Percentiles rank a stretch among this genome's conserved stretches.
Conservation (phyloP, 345 rosid genomes). For the Mercurialis annua region DNA sequence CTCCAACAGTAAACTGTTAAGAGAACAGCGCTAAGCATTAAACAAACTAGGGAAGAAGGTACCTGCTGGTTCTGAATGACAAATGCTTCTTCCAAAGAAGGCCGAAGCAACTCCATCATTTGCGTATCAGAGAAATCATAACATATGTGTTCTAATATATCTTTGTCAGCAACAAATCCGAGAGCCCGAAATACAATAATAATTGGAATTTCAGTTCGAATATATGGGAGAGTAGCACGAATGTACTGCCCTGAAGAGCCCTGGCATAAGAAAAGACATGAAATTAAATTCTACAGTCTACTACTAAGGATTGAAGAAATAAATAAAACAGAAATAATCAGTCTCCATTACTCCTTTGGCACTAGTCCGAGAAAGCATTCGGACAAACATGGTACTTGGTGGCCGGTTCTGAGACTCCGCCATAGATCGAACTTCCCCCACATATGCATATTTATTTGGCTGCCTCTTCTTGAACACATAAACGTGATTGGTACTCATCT, state of each 20-base stretch:
- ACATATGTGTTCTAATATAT: slow-evolving; percentile 90
- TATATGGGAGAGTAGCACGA: slow-evolving; percentile 93
- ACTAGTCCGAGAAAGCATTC: slow-evolving; percentile 97
- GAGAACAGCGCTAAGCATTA: background rate
- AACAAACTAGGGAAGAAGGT: background rate
- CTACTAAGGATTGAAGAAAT: background rate
- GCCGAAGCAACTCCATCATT: slow-evolving; percentile 98
- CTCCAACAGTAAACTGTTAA: background rate
- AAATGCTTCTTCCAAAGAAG: slow-evolving; percentile 96
- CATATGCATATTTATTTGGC: slow-evolving; percentile 89
- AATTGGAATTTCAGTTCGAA: slow-evolving; percentile 94
- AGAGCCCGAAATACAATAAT: slow-evolving; percentile 94
- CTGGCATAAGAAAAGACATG: slow-evolving; percentile 35
- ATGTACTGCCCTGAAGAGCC: slow-evolving; percentile 97
- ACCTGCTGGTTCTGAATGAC: slow-evolving; percentile 98
- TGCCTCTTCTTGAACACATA: slow-evolving; percentile 97
- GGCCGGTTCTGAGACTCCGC: slow-evolving; percentile 94
- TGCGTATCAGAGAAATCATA: slow-evolving; percentile 84
- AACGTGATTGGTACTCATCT: slow-evolving; percentile 99
- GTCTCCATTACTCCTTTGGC: slow-evolving; percentile 78
- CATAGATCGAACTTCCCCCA: slow-evolving; percentile 96
- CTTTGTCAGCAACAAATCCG: slow-evolving; percentile 97
- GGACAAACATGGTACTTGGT: slow-evolving; percentile 97
- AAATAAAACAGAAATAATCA: background rate
- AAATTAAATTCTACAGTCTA: background rate